Percentiles rank a stretch among this genome's conserved stretches.
Conservation (phyloP, 306 rosid species). For the Vigna mungo region DNA sequence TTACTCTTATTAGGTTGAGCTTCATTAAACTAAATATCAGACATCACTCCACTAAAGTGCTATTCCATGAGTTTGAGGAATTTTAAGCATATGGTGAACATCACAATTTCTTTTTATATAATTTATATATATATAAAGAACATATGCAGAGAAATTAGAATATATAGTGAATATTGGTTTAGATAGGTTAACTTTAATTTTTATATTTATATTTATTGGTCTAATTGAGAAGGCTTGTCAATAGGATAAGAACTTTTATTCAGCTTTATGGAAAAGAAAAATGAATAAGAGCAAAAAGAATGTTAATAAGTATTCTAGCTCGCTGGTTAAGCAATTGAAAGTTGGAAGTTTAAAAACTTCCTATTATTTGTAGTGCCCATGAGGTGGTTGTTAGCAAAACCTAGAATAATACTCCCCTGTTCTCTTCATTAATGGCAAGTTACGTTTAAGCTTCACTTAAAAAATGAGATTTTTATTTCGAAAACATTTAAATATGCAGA, state of each 20-base stretch:
- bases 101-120: too few species aligned
- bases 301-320: too few species aligned
- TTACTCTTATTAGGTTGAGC: conserved; percentile 25
- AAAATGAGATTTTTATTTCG: too few species aligned
- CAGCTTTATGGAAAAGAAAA: background rate
- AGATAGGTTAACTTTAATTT: background rate
- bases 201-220: background rate
- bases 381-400: too few species aligned
- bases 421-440: too few species aligned
- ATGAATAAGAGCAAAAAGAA: too few species aligned
- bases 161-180: background rate
- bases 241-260: background rate
- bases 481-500: too few species aligned
- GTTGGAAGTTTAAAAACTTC: background rate
- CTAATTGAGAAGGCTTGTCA: background rate
- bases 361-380: background rate
- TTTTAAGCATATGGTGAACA: too few species aligned
- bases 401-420: too few species aligned
- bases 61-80: too few species aligned
- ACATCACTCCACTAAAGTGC: too few species aligned
- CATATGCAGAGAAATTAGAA: background rate
- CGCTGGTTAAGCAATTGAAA: background rate
- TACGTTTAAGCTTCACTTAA: too few species aligned
- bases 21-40: conserved; percentile 15
- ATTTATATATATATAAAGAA: background rate